Evolutionary conservation across 805 yeast genomes (phyloP).

Genomic region (Priceomyces fermenticarens): DNA sequence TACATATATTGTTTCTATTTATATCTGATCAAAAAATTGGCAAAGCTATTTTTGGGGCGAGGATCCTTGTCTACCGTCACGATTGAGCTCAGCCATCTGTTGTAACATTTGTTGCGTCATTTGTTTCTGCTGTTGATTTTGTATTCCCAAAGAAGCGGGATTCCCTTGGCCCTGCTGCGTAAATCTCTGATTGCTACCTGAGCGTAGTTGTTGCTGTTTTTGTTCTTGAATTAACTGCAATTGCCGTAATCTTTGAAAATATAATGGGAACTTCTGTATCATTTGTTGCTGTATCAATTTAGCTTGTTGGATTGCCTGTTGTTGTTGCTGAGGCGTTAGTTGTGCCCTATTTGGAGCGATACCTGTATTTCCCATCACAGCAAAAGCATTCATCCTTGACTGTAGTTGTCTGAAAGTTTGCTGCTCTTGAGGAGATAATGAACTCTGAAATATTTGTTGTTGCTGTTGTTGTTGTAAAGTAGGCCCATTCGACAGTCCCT

Average conservation of each 20-base stretch:
- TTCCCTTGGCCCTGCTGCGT: constrained; percentile 1
- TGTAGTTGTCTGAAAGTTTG: constrained; percentile 40
- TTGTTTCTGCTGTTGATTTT: constrained; percentile 12
- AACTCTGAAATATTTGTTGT: constrained; percentile 43
- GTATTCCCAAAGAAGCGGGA: constrained; percentile 8
- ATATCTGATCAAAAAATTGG: too few species aligned
- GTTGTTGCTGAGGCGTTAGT: constrained; percentile 42
- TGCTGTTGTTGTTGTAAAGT: constrained; percentile 32
- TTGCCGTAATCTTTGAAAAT: constrained; percentile 37
- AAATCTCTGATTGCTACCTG: constrained; percentile 1
- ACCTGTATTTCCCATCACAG: constrained; percentile 42
- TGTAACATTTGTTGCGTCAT: constrained; percentile 17
- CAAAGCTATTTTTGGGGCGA: too few species aligned
- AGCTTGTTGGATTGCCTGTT: constrained; percentile 43
- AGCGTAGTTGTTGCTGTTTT: constrained; percentile 11
- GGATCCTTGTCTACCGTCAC: too few species aligned
- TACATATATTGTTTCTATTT: too few species aligned
- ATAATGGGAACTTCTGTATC: constrained; percentile 33
- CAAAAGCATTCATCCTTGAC: constrained; percentile 36
- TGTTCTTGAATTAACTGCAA: constrained; percentile 31
- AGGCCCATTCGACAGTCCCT: constrained; percentile 5
- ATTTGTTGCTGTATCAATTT: constrained; percentile 35
- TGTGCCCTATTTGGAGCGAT: constrained; percentile 40
- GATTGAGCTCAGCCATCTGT: constrained; percentile 7
- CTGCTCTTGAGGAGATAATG: constrained; percentile 41